Percentiles rank a stretch among this genome's conserved stretches.
Conservation (phyloP, 2,329 filamentous ascomycete species). For the Aureobasidium sp. region DNA sequence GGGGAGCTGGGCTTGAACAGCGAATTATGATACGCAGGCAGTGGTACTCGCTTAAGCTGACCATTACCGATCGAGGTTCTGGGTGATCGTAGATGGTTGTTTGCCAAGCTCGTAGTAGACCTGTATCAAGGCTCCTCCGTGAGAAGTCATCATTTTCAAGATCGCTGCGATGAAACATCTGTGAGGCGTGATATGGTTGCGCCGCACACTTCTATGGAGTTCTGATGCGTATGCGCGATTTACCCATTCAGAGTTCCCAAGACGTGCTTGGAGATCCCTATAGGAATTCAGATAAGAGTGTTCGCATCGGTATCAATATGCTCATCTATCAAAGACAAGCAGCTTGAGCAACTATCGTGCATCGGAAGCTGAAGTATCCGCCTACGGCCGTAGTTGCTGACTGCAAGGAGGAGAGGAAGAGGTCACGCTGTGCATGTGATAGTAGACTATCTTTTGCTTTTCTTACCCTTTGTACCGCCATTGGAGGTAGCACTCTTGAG, state of each 20-base stretch:
- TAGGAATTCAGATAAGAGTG: neutral
- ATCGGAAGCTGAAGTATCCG: neutral
- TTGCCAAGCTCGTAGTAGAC: neutral
- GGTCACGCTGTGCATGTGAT: neutral
- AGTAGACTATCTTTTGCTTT: conserved; percentile 30
- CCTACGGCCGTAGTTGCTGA: conserved; percentile 25
- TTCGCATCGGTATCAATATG: neutral
- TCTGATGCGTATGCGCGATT: too few relatives aligned
- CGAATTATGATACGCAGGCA: too few relatives aligned
- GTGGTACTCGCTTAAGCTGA: neutral
- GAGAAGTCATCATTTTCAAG: neutral
- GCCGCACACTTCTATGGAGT: too few relatives aligned
- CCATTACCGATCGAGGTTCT: neutral
- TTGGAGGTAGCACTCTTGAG: conserved; percentile 32
- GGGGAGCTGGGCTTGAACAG: too few relatives aligned
- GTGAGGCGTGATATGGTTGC: too few relatives aligned
- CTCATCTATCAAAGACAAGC: too few relatives aligned
- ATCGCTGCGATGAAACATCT: neutral
- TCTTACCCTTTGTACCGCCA: conserved; percentile 33
- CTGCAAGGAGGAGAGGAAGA: neutral
- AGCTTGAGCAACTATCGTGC: too few relatives aligned
- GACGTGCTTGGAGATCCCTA: too few relatives aligned
- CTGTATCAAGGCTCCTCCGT: too few relatives aligned
- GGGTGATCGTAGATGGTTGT: neutral
- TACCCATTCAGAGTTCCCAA: too few relatives aligned